Evolutionary conservation across 2,329 filamentous ascomycete genomes (phyloP).

Genomic region (Xylaria sp.): DNA sequence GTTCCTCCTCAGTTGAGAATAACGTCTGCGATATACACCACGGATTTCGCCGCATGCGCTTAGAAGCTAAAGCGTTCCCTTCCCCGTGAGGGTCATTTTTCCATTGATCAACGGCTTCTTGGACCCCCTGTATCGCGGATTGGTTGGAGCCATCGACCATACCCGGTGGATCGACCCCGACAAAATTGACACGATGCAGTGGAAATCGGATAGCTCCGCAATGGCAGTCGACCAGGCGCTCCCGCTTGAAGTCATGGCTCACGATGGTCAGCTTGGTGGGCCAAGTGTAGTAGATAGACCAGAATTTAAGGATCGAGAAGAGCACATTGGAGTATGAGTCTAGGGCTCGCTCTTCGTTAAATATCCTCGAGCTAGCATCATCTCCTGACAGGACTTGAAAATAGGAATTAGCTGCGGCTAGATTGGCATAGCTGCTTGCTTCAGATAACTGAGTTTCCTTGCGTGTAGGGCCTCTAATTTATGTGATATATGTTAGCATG

Average conservation of each 20-base stretch:
- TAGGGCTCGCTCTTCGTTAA: conserved; percentile 76
- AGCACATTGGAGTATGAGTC: conserved; percentile 90
- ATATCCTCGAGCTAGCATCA: conserved; percentile 53
- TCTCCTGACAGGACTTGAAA: conserved; percentile 54
- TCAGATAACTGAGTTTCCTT: conserved; percentile 67
- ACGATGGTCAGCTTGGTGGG: conserved; percentile 70
- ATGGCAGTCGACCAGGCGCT: conserved; percentile 72
- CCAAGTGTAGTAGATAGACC: conserved; percentile 65
- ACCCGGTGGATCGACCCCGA: conserved; percentile 73
- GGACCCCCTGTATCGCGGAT: conserved; percentile 56
- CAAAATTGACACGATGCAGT: conserved; percentile 57
- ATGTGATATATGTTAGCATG: conserved; percentile 20
- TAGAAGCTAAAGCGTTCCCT: conserved; percentile 57
- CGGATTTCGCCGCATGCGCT: conserved; percentile 62
- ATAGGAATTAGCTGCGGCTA: conserved; percentile 60
- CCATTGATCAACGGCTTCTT: conserved; percentile 61
- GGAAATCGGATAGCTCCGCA: conserved; percentile 70
- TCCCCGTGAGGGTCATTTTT: conserved; percentile 63
- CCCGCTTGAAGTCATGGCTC: conserved; percentile 75
- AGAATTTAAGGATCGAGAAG: conserved; percentile 72
- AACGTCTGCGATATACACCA: conserved; percentile 59
- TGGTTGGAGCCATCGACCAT: conserved; percentile 54
- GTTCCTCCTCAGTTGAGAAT: conserved; percentile 54
- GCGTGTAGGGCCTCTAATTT: conserved; percentile 70
- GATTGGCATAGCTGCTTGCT: conserved; percentile 70